A percentile compares a stretch with the other conserved stretches of the same genome.
phyloP scores from a whole-genome alignment of 2,329 filamentous ascomycete genomes.

The Fusarium staphyleae region DNA sequence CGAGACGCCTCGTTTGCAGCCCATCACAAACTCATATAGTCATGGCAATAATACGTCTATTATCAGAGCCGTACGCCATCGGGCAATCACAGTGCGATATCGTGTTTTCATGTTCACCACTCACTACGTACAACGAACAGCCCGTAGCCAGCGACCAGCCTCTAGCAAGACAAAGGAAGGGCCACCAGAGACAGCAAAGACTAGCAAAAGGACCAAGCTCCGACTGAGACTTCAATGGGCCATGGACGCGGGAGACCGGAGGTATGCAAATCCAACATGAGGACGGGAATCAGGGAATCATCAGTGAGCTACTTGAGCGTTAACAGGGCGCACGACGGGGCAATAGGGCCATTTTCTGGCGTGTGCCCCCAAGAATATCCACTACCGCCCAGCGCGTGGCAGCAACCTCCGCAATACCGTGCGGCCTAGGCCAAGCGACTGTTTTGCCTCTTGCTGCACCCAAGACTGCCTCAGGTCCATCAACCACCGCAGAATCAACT shows the following conservation, averaged over 20 bases:
- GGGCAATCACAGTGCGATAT: constrained; percentile 18
- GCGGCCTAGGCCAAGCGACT: no score
- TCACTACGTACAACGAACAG: constrained; percentile 13
- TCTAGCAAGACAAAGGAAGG: no score
- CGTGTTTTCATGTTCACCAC: constrained; percentile 22
- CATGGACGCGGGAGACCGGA: constrained; percentile 11
- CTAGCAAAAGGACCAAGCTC: constrained; percentile 2
- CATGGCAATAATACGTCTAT: background rate
- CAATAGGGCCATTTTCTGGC: constrained; percentile 1
- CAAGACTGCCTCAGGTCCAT: constrained; percentile 1
- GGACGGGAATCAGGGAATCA: background rate
- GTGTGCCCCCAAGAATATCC: constrained; percentile 14
- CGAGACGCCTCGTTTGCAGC: background rate
- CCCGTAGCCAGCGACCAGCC: background rate
- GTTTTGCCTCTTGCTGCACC: no score
- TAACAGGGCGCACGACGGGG: constrained; percentile 24
- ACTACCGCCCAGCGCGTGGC: constrained; percentile 23
- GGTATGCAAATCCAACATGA: constrained; percentile 13
- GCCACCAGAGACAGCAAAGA: constrained; percentile 8
- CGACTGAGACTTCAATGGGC: background rate
- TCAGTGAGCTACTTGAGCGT: constrained; percentile 14
- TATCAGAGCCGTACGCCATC: background rate
- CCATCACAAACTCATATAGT: background rate
- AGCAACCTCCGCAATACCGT: constrained; percentile 22
- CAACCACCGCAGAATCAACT: constrained; percentile 8